A percentile compares a stretch with the other conserved stretches of the same genome.
These are phyloP conservation scores for Chaetomium olivaceum DNA, from an alignment of 2,329 filamentous ascomycete species.

Conservation along the genomic window DNA sequence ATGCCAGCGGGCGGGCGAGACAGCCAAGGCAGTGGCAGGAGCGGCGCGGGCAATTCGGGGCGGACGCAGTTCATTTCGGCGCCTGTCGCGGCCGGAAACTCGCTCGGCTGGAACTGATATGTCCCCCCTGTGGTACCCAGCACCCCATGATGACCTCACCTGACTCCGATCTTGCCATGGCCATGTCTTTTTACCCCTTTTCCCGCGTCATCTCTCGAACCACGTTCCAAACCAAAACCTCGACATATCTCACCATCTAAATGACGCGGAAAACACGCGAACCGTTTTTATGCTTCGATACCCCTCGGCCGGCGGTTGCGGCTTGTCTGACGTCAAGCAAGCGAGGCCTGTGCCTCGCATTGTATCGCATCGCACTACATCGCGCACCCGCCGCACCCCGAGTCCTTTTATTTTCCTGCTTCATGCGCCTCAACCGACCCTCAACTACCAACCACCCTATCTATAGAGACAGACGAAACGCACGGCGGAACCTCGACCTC, in stretches of 20 bases:
- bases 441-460: not conserved
- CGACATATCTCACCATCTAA: slow-evolving; percentile 22
- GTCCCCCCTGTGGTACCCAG: not conserved
- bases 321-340: not conserved
- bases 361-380: not conserved
- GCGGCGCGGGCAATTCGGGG: slow-evolving; percentile 54
- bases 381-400: not conserved
- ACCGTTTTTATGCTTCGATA: slow-evolving; percentile 27
- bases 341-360: not conserved
- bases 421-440: not conserved
- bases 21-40: slow-evolving; percentile 59
- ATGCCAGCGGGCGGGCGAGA: slow-evolving; percentile 49
- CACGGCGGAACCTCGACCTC: not conserved
- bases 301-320: slow-evolving; percentile 20
- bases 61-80: slow-evolving; percentile 74
- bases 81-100: slow-evolving; percentile 91
- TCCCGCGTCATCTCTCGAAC: slow-evolving; percentile 2
- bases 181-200: slow-evolving; percentile 9
- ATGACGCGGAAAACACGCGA: slow-evolving; percentile 18
- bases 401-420: not conserved
- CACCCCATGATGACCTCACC: not conserved
- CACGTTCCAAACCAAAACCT: not conserved
- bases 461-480: slow-evolving; percentile 3
- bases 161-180: slow-evolving; percentile 27
- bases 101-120: slow-evolving; percentile 85